Evolutionary conservation across 495 filamentous ascomycete species (phyloP).

Genomic region (Talaromyces trachyspermus): DNA sequence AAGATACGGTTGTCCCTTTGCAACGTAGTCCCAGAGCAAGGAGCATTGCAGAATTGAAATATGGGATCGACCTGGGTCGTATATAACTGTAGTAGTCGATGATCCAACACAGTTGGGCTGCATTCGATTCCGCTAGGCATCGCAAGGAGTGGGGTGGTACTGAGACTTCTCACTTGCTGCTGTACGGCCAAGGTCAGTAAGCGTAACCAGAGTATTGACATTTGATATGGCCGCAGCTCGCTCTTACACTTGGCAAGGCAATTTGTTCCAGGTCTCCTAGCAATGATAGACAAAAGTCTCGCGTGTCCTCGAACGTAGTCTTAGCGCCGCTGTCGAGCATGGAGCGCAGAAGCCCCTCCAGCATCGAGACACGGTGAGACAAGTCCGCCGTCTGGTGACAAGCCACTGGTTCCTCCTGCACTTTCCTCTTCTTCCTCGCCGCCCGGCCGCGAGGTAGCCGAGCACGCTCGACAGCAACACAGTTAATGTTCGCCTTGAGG

Average conservation of each 20-base stretch:
- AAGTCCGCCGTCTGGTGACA: background rate
- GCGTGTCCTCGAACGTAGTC: no score
- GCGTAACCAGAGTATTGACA: no score
- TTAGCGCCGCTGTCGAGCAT: no score
- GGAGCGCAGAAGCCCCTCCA: no score
- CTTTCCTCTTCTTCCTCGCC: slow-evolving; percentile 35
- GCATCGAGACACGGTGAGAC: background rate
- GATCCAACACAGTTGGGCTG: slow-evolving; percentile 18
- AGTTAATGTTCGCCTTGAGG: slow-evolving; percentile 49
- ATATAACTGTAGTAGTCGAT: slow-evolving; percentile 24
- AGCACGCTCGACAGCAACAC: slow-evolving; percentile 39
- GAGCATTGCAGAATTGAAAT: slow-evolving; percentile 32
- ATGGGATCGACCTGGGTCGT: slow-evolving; percentile 30
- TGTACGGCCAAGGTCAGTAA: no score
- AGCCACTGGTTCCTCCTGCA: slow-evolving; percentile 41
- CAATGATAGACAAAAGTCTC: no score
- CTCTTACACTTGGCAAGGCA: no score
- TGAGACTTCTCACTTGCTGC: background rate
- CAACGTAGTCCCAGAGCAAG: slow-evolving; percentile 24
- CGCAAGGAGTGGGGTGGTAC: background rate
- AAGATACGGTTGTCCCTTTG: slow-evolving; percentile 24
- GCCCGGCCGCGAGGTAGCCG: slow-evolving; percentile 34
- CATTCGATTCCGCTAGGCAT: slow-evolving; percentile 10
- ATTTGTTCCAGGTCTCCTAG: no score
- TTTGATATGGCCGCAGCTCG: no score